These are phyloP conservation scores for Fusarium papillatum DNA, from an alignment of 2,329 filamentous ascomycete genomes.

Conservation along the genomic window DNA sequence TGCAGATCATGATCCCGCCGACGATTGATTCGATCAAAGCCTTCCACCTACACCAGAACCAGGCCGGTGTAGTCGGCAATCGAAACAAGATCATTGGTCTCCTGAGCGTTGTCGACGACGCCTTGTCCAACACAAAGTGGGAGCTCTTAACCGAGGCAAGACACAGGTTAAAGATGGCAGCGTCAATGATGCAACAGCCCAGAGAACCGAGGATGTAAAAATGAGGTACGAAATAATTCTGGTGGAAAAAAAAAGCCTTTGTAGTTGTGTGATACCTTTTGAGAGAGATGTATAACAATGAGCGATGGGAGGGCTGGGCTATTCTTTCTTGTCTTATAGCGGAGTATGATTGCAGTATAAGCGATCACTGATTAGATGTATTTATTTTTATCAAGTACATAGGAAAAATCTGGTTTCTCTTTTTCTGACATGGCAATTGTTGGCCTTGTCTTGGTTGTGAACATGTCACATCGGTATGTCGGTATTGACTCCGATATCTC, in stretches of 20 bases:
- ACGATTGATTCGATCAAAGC: slow-evolving; percentile 45
- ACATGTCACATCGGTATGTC: background rate
- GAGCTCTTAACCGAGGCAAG: slow-evolving; percentile 43
- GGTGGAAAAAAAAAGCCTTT: background rate
- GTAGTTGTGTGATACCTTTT: slow-evolving; percentile 14
- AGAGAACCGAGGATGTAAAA: slow-evolving; percentile 36
- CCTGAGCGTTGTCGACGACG: slow-evolving; percentile 42
- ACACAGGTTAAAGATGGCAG: slow-evolving; percentile 42
- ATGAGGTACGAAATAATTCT: background rate
- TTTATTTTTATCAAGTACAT: background rate
- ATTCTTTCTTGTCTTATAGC: background rate
- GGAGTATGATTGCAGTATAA: background rate
- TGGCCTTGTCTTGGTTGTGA: background rate
- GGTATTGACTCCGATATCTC: background rate
- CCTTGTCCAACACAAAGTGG: slow-evolving; percentile 41
- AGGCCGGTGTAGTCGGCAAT: slow-evolving; percentile 44
- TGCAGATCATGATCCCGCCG: slow-evolving; percentile 46
- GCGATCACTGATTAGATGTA: background rate
- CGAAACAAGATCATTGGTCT: slow-evolving; percentile 44
- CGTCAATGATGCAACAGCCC: slow-evolving; percentile 44
- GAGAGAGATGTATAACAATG: slow-evolving; percentile 9
- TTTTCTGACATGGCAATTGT: background rate
- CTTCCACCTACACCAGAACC: slow-evolving; percentile 45
- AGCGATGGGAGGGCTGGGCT: background rate
- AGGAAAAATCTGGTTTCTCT: background rate